Conservation (phyloP, 352 stramenopile species). For the Phytophthora fragariae region DNA sequence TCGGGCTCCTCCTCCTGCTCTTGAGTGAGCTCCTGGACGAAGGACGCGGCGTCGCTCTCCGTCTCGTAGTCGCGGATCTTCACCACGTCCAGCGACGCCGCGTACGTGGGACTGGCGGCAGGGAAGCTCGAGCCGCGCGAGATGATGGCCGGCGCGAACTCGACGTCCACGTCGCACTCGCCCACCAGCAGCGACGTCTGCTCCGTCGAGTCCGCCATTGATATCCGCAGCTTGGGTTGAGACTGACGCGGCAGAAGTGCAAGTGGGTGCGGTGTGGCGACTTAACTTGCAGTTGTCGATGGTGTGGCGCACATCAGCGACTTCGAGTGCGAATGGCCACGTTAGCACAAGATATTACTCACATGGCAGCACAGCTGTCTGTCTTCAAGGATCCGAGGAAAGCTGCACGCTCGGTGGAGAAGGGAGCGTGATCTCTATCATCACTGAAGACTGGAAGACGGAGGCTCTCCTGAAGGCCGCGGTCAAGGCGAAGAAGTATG, state of each 20-base stretch:
- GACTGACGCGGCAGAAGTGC: not conserved
- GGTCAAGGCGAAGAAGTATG: not conserved
- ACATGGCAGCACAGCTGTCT: no score
- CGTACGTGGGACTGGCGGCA: slow-evolving; percentile 57
- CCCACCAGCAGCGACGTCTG: slow-evolving; percentile 26
- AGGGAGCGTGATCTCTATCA: not conserved
- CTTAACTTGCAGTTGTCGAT: not conserved
- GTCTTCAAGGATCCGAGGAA: not conserved
- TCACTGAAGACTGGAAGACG: not conserved
- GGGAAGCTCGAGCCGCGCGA: slow-evolving; percentile 62
- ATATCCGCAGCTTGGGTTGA: not conserved
- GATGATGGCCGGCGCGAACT: slow-evolving; percentile 46
- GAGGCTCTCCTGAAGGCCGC: not conserved
- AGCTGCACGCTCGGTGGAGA: not conserved
- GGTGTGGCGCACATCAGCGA: not conserved
- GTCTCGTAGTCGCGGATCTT: slow-evolving; percentile 50
- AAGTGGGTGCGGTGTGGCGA: not conserved
- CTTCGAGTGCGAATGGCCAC: no score
- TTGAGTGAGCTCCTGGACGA: slow-evolving; percentile 31
- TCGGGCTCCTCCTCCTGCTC: slow-evolving; percentile 49
- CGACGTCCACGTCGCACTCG: slow-evolving; percentile 27
- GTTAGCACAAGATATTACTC: no score
- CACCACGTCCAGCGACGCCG: slow-evolving; percentile 46
- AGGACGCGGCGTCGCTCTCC: slow-evolving; percentile 30
- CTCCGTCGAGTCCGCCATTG: slow-evolving; percentile 10